Evolutionary conservation across 495 filamentous ascomycete species (phyloP).

Genomic region (Lasiosphaeria ovina): DNA sequence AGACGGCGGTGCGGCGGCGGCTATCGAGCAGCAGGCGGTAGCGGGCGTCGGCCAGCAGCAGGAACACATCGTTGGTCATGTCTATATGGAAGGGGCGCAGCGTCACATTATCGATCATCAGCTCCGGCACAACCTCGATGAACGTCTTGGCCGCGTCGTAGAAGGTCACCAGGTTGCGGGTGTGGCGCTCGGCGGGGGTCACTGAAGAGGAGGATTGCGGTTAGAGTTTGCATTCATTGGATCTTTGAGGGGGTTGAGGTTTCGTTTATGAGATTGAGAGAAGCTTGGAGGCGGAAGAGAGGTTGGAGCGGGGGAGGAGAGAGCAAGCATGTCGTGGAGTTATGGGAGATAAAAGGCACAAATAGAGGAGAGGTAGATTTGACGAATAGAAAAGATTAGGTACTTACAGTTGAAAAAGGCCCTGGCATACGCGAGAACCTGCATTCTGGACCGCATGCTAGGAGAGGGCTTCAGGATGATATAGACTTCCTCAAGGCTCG

Average conservation of each 20-base stretch:
- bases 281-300: too few species aligned
- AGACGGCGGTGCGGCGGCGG: too few species aligned
- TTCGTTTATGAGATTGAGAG: too few species aligned
- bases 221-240: too few species aligned
- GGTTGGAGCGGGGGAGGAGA: too few species aligned
- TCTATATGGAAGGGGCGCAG: background rate
- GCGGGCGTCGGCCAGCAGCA: background rate
- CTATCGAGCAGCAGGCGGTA: too few species aligned
- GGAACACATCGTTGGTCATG: background rate
- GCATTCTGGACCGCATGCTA: background rate
- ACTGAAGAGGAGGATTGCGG: background rate
- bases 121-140: background rate
- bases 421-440: background rate
- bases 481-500: constrained; percentile 23
- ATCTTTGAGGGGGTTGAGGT: too few species aligned
- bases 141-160: background rate
- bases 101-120: background rate
- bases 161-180: background rate
- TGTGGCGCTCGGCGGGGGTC: background rate
- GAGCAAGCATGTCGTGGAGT: too few species aligned
- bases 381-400: background rate
- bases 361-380: too few species aligned
- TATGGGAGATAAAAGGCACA: too few species aligned
- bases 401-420: constrained; percentile 3
- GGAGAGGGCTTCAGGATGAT: constrained; percentile 12